Base-by-base conservation (phyloP, 345 rosid genomes). In the Eutrema japonicum region DNA sequence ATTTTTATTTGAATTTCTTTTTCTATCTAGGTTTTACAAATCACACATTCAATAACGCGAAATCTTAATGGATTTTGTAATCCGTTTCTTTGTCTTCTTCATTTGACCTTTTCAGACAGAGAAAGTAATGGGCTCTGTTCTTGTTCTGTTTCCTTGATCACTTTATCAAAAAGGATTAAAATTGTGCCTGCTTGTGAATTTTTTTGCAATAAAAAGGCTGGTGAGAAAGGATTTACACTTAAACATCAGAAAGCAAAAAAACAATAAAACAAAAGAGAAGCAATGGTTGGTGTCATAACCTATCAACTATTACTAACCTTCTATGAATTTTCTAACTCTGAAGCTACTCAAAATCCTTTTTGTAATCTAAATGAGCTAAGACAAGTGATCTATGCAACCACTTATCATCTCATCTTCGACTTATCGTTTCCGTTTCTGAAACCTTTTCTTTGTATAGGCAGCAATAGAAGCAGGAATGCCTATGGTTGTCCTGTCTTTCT, bases 401-500 rank as follows among this genome's bases (percentile, higher is more conserved):
- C 66, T 56, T 56, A 38, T 48, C 65, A 40, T 73, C 36, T 55
- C 66, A 57, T 73, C 71, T 35, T 3, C 5, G 48, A 45, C 71
- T 73, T 75, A 75, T 70, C 75, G 79, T 60, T 70, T 76, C 22
- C 79, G 65, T 76, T 70, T 76, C 75, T 30, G 71, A 12, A 7
- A 55, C 47, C 1, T 68, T 46, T 35, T 76, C 79, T 70, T 76
- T 55, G 71, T 70, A 77, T 77, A 79, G 36, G 76, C 78, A 13
- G 63, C 78, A 56, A 73, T 53, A 8, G 92, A 79, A 33, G 97
- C 87, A 11, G 97, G 98, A 46, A 91, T 78, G 41, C 93, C 89
- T 70, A 83, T 78, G 59, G 85, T 83, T 59, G 97, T 90, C 81
- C 97, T 89, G 46, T 84, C 81, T 81, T 82, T 89, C 87, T 84